phyloP scores from a whole-genome alignment of 768 basidiomycete genomes.

The Lentinula guzmanii region DNA sequence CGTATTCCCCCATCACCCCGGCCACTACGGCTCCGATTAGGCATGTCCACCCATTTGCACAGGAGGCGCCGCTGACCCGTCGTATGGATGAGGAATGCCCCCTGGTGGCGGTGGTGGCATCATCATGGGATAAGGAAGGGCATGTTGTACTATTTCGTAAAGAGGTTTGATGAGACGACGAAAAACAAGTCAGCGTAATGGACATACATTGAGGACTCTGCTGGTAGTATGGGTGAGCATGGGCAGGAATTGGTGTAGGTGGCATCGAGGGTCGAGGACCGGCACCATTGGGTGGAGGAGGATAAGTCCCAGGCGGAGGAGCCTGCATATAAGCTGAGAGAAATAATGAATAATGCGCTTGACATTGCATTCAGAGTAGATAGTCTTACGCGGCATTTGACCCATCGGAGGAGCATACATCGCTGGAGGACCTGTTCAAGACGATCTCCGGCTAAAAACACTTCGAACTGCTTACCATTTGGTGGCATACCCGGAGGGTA shows the following conservation, averaged over 20 bases:
- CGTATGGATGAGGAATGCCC: slow-evolving; percentile 65
- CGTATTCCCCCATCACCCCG: background rate
- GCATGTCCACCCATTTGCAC: slow-evolving; percentile 78
- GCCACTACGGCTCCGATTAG: slow-evolving; percentile 23
- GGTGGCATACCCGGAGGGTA: slow-evolving; percentile 79
- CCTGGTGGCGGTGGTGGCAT: slow-evolving; percentile 76
- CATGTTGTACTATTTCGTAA: slow-evolving; percentile 63
- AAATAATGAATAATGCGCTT: background rate
- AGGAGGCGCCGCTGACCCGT: slow-evolving; percentile 60
- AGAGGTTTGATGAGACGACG: slow-evolving; percentile 21
- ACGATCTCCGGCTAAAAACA: background rate
- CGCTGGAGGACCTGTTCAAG: slow-evolving; percentile 30
- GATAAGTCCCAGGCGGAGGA: slow-evolving; percentile 67
- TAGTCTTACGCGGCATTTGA: slow-evolving; percentile 77
- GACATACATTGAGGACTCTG: slow-evolving; percentile 79
- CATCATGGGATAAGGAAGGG: slow-evolving; percentile 89
- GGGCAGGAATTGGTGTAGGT: slow-evolving; percentile 83
- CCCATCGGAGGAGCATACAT: slow-evolving; percentile 86
- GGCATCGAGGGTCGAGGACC: slow-evolving; percentile 85
- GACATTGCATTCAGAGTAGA: background rate
- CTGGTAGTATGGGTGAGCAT: slow-evolving; percentile 84
- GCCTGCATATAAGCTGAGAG: slow-evolving; percentile 68
- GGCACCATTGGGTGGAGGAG: slow-evolving; percentile 68
- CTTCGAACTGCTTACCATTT: slow-evolving; percentile 44
- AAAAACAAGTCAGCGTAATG: slow-evolving; percentile 16